Base-by-base conservation (phyloP, 257 asterid genomes). In the Solanum sejunctum region DNA sequence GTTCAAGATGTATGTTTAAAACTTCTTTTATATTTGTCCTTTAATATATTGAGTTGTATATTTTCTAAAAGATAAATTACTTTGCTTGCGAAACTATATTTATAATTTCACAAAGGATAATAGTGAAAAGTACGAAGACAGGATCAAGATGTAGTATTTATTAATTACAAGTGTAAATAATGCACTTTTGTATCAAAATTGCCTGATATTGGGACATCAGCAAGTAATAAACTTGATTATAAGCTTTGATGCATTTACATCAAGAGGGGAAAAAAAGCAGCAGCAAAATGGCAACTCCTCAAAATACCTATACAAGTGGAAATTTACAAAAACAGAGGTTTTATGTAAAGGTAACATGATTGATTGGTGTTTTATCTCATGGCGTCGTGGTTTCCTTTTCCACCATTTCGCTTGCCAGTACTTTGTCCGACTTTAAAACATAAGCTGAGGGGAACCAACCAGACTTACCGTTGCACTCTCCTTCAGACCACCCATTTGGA, bases 371-470 rank as follows among this genome's bases (percentile, higher is more conserved):
- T 75, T 70, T 70, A 18, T 39, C 28, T 82, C 54, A 87, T 72
- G 47, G 26, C 17, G 85, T 43, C 47, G 55, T 49, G 43, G 82
- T 49, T 47, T 87, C 88, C 23, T 81, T 88, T 63, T 70, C 77
- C 49, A 92, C 82, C 71, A 88, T 85, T 86, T 88, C 88, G 85
- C 26, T 85, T 17, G 85, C 91, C 12, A 90, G 92, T 82, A 88
- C 89, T 70, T 10, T 61, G 66, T 90, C 91, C 64, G 45, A 82
- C 89, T 86, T 92, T 84, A 91, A 93, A 47, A 89, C 97, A 80
- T 93, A 95, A 10, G 98, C 98, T 1, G 99, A 95, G 71, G 99
- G 99, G 81, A 96, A 96, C 99, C 99, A 96, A 51, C 99, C 99
- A 3, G 96, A 93, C 79, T 89, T 88, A 3, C 97, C 97, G 7